phyloP scores from a whole-genome alignment of 2,329 filamentous ascomycete species.

The Neopestalotiopsis clavispora region DNA sequence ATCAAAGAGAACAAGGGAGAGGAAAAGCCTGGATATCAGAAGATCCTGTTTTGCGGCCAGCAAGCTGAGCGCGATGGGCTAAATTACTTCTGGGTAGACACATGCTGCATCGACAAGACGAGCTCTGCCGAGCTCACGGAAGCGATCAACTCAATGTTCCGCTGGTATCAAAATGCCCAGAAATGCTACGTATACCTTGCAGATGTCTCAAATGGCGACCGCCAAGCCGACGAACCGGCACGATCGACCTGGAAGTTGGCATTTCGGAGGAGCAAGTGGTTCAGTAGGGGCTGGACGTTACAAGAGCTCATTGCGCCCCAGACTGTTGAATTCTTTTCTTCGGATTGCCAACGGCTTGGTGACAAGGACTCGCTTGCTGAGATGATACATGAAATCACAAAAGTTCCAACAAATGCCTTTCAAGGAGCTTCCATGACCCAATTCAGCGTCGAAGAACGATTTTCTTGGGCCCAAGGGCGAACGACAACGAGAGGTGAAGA shows the following conservation, averaged over 20 bases:
- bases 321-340: slow-evolving; percentile 33
- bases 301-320: slow-evolving; percentile 26
- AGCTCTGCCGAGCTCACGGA: slow-evolving; percentile 5
- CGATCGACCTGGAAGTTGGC: background rate
- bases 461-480: slow-evolving; percentile 29
- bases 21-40: slow-evolving; percentile 16
- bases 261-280: background rate
- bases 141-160: slow-evolving; percentile 20
- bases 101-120: slow-evolving; percentile 17
- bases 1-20: slow-evolving; percentile 16
- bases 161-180: slow-evolving; percentile 9
- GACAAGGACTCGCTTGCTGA: slow-evolving; percentile 28
- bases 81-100: slow-evolving; percentile 4
- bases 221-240: background rate
- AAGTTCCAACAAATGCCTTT: slow-evolving; percentile 26
- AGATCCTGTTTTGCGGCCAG: slow-evolving; percentile 21
- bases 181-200: slow-evolving; percentile 21
- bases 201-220: background rate
- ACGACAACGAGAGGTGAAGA: slow-evolving; percentile 29
- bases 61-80: slow-evolving; percentile 18
- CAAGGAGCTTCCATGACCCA: slow-evolving; percentile 20
- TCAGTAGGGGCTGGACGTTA: slow-evolving; percentile 14
- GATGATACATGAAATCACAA: slow-evolving; percentile 29
- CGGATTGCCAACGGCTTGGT: slow-evolving; percentile 27
- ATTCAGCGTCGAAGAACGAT: slow-evolving; percentile 29